These are phyloP conservation scores for Pelargonium australe DNA, from an alignment of 441 rosid genomes.

Conservation along the genomic window DNA sequence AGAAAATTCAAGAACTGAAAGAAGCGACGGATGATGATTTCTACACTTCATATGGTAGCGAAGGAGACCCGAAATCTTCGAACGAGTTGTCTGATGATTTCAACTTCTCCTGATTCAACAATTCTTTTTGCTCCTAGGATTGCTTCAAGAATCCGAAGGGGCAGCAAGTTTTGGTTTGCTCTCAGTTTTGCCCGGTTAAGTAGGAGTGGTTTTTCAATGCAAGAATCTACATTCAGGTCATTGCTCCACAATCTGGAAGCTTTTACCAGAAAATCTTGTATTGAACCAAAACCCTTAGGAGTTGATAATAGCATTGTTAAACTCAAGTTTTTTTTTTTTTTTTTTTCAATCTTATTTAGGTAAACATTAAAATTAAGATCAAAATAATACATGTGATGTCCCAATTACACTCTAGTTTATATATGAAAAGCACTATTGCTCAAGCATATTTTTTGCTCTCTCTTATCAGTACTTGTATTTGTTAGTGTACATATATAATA, in stretches of 20 bases:
- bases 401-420: too few relatives aligned
- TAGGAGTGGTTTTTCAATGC: conserved; percentile 6
- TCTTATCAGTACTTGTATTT: too few relatives aligned
- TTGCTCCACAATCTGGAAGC: not conserved
- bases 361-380: not conserved
- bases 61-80: not conserved
- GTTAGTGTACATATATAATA: too few relatives aligned
- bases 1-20: not conserved
- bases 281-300: not conserved
- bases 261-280: not conserved
- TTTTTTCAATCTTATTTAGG: conserved; percentile 1
- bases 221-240: not conserved
- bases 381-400: not conserved
- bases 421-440: too few relatives aligned
- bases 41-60: not conserved
- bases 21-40: not conserved
- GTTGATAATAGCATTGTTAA: conserved; percentile 3
- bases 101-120: not conserved
- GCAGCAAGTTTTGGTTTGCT: conserved; percentile 3
- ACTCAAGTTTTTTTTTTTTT: not conserved
- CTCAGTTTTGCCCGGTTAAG: not conserved
- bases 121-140: not conserved
- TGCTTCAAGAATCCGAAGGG: not conserved
- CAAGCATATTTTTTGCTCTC: too few relatives aligned
- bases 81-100: not conserved